phyloP scores from a whole-genome alignment of 495 filamentous ascomycete genomes.

The Acidomyces sp. region DNA sequence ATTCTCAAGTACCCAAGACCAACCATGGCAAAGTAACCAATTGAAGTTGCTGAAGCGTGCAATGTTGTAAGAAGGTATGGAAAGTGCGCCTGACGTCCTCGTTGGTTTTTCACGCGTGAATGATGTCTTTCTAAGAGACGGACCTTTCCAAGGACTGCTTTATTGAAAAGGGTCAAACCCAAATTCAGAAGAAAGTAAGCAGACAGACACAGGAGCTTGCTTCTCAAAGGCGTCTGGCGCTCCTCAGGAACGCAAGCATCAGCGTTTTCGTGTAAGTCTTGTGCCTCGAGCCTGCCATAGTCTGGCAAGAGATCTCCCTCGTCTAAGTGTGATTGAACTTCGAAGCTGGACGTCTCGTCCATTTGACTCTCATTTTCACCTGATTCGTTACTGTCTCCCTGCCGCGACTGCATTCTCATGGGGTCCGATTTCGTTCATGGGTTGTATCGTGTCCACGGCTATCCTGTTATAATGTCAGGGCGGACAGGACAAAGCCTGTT shows the following conservation, averaged over 20 bases:
- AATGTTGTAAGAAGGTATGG: conserved; percentile 43
- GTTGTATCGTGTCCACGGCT: no score
- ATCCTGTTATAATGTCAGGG: no score
- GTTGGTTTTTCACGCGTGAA: conserved; percentile 1
- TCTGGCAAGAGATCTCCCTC: no score
- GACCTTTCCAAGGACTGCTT: conserved; percentile 40
- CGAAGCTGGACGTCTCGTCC: no score
- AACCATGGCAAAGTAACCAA: conserved; percentile 39
- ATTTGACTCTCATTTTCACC: no score
- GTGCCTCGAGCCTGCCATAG: neutral
- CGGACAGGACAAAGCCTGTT: no score
- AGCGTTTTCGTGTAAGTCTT: neutral
- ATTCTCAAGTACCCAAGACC: conserved; percentile 35
- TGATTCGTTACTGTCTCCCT: no score
- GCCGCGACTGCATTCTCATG: no score
- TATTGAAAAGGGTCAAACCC: conserved; percentile 42
- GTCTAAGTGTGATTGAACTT: no score
- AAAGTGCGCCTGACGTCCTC: conserved; percentile 35
- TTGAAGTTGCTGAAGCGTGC: conserved; percentile 36
- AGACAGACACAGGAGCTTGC: conserved; percentile 31
- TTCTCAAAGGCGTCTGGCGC: conserved; percentile 22
- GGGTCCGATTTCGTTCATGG: no score
- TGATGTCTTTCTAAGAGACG: neutral
- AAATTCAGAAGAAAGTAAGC: conserved; percentile 42
- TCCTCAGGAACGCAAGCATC: conserved; percentile 1